Evolutionary conservation across 495 filamentous ascomycete species (phyloP), one percentile per base, ranked within the genome.

Genomic region (Penicillium paradoxum): DNA sequence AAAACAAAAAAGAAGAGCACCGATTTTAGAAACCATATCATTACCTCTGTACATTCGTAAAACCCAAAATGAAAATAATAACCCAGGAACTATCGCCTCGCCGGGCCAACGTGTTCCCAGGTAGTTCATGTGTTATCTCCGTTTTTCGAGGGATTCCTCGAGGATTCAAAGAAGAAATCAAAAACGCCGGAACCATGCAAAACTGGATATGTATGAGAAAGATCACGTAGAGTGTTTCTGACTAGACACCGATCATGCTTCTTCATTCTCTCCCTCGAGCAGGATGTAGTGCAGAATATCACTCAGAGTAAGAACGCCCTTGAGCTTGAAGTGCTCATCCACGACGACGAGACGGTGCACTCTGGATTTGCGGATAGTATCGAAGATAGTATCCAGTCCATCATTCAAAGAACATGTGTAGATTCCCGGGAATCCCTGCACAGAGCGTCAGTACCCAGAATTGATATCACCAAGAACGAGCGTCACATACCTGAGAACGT

Each of bases 251-350:
- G 43, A 58, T 72, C 67, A 71, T 61, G 54, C 54, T 65, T 75
- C 72, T 53, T 75, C 72, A 63, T 50, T 69, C 64, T 95, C 91
- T 34, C 90, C 91, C 58, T 90, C 86, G 21, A 96, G 79, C 38
- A 99, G 80, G 43, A 96, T 86, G 67, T 97, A 97, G 62, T 95
- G 90, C 52, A 99, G 79, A 56, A 99, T 97, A 70, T 99, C 95
- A 56, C 91, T 96, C 51, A 99, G 76, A 7, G 91, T 96, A 24
- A 99, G 83, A 15, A 99, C 81, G 38, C 93, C 93, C 67, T 87
- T 87, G 33, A 99, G 80, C 42, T 83, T 80, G 70, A 84, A 88
- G 47, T 89, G 79, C 36, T 95, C 89, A 68, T 97, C 90, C 51
- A 97, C 89, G 33, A 99, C 85, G 38, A 97, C 86, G 22, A 99